These are phyloP conservation scores for Paecilomyces sp. DNA, from an alignment of 2,329 filamentous ascomycete genomes.

Conservation along the genomic window DNA sequence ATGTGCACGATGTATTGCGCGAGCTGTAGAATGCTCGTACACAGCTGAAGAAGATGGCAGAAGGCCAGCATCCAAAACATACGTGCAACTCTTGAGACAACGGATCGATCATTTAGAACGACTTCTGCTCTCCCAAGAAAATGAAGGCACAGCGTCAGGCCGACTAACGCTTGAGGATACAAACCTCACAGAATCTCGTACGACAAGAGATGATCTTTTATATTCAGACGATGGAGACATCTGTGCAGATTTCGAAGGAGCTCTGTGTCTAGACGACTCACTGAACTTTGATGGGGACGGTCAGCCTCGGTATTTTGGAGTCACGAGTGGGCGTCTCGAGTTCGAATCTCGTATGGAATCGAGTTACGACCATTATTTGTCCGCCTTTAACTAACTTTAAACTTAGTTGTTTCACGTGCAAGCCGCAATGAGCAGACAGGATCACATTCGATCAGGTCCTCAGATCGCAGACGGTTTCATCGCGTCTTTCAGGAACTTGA, in stretches of 20 bases:
- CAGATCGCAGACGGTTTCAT: background rate
- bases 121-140: constrained; percentile 17
- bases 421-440: background rate
- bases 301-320: constrained; percentile 30
- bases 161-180: constrained; percentile 8
- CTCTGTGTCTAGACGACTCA: constrained; percentile 27
- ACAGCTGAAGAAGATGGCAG: constrained; percentile 25
- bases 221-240: constrained; percentile 12
- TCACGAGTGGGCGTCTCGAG: constrained; percentile 28
- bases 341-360: constrained; percentile 13
- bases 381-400: background rate
- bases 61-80: constrained; percentile 27
- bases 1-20: constrained; percentile 25
- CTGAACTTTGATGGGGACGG: constrained; percentile 29
- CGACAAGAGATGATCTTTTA: constrained; percentile 3
- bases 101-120: constrained; percentile 25
- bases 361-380: background rate
- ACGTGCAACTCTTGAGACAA: constrained; percentile 26
- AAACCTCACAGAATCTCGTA: constrained; percentile 19
- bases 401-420: background rate
- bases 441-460: constrained; percentile 1
- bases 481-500: background rate
- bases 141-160: background rate
- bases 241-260: constrained; percentile 20
- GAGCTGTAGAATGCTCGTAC: constrained; percentile 22